A percentile compares a stretch with the other conserved stretches of the same genome.
Evolutionary conservation across 2,329 filamentous ascomycete species (phyloP).

Genomic region (Fusarium sublunatum): DNA sequence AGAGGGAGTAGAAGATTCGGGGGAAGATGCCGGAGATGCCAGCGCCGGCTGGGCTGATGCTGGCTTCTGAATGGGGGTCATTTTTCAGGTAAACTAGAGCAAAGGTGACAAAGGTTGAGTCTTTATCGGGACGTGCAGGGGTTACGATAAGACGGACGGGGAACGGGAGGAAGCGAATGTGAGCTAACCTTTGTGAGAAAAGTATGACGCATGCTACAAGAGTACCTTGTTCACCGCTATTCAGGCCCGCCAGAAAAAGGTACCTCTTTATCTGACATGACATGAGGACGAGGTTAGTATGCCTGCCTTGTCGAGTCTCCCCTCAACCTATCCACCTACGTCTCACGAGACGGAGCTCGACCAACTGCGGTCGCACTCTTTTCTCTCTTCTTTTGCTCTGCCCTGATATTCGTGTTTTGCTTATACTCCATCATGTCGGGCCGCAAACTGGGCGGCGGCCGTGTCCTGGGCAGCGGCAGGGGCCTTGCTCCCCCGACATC

Average conservation of each 20-base stretch:
- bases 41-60: slow-evolving; percentile 40
- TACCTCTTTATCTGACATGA: slow-evolving; percentile 33
- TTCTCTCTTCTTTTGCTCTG: not conserved
- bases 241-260: not conserved
- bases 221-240: slow-evolving; percentile 19
- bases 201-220: slow-evolving; percentile 22
- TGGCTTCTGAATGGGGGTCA: slow-evolving; percentile 41
- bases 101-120: slow-evolving; percentile 33
- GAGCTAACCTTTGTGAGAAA: slow-evolving; percentile 22
- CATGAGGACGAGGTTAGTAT: slow-evolving; percentile 16
- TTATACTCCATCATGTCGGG: slow-evolving; percentile 71
- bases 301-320: slow-evolving; percentile 14
- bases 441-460: slow-evolving; percentile 90
- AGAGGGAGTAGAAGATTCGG: slow-evolving; percentile 25
- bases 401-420: not conserved
- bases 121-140: slow-evolving; percentile 35
- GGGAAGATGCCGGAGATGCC: slow-evolving; percentile 41
- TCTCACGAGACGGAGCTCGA: slow-evolving; percentile 49
- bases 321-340: slow-evolving; percentile 24
- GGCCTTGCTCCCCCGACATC: slow-evolving; percentile 75
- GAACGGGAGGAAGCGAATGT: slow-evolving; percentile 39
- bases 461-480: slow-evolving; percentile 88
- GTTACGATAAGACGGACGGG: slow-evolving; percentile 34
- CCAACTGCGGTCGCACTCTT: slow-evolving; percentile 50
- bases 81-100: slow-evolving; percentile 30